Conservation (phyloP, 371 early-diverging fungal species). For the Choanephora cucurbitarum region DNA sequence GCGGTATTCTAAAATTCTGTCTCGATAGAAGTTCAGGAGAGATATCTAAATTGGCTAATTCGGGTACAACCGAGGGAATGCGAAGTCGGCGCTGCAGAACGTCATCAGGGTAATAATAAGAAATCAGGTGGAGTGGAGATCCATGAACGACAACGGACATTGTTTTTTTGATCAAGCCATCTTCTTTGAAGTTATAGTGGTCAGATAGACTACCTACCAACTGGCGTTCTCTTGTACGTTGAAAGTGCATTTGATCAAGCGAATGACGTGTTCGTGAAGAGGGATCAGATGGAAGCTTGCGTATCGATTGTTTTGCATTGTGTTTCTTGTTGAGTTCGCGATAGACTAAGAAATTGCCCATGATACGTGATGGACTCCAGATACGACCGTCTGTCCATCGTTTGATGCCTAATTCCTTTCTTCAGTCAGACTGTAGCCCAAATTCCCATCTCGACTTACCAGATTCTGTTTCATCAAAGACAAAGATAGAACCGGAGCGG, state of each 20-base stretch:
- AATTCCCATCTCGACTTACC: too few relatives aligned
- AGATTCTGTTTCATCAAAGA: conserved; percentile 77
- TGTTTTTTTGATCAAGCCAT: conserved; percentile 84
- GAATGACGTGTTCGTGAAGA: conserved; percentile 9
- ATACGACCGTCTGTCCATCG: conserved; percentile 73
- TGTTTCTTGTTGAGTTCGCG: conserved; percentile 53
- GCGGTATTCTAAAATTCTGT: conserved; percentile 62
- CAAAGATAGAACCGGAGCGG: conserved; percentile 68
- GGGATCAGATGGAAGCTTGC: conserved; percentile 21
- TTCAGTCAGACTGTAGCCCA: too few relatives aligned
- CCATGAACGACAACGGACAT: conserved; percentile 79
- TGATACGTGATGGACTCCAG: conserved; percentile 70
- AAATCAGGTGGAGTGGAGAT: conserved; percentile 77
- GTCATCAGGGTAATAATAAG: conserved; percentile 80
- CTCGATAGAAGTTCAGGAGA: conserved; percentile 57
- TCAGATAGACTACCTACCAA: conserved; percentile 60
- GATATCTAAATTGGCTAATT: conserved; percentile 54
- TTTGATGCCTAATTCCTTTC: conserved; percentile 70
- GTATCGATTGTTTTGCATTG: conserved; percentile 4
- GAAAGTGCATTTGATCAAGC: conserved; percentile 20
- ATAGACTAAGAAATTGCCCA: conserved; percentile 62
- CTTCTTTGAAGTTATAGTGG: conserved; percentile 70
- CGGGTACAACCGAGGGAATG: conserved; percentile 59
- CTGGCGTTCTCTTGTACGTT: conserved; percentile 46
- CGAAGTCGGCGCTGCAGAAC: conserved; percentile 54